phyloP scores from a whole-genome alignment of 140 eudicot species.

The Erigeron philadelphicus region DNA sequence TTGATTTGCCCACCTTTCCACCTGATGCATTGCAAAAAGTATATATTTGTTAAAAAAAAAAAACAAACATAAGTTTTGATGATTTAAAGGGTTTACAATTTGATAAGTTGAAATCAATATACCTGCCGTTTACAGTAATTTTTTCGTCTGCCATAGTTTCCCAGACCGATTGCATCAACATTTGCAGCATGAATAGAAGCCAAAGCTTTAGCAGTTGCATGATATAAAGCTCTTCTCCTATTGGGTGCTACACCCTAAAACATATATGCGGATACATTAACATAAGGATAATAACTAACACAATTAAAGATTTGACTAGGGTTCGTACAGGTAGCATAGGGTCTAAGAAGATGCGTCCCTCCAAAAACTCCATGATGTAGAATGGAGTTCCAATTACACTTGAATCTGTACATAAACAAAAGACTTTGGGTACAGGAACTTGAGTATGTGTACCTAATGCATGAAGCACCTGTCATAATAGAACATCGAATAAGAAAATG shows the following conservation, averaged over 20 bases:
- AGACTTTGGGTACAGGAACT: slow-evolving; percentile 93
- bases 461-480: slow-evolving; percentile 63
- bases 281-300: no score
- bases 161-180: slow-evolving; percentile 74
- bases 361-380: slow-evolving; percentile 88
- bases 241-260: slow-evolving; percentile 63
- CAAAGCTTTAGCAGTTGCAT: slow-evolving; percentile 71
- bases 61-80: neutral
- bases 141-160: slow-evolving; percentile 60
- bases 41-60: neutral
- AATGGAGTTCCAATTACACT: slow-evolving; percentile 86
- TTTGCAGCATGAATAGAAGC: slow-evolving; percentile 87
- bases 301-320: slow-evolving; percentile 20
- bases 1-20: slow-evolving; percentile 92
- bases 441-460: slow-evolving; percentile 62
- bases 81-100: neutral
- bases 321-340: slow-evolving; percentile 76
- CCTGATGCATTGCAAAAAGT: slow-evolving; percentile 34
- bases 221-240: slow-evolving; percentile 56
- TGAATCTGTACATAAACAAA: slow-evolving; percentile 80
- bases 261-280: neutral
- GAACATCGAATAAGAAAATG: neutral
- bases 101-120: neutral
- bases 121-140: slow-evolving; percentile 97
- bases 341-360: slow-evolving; percentile 77